Conservation (phyloP, 257 asterid species). For the Avicennia marina region DNA sequence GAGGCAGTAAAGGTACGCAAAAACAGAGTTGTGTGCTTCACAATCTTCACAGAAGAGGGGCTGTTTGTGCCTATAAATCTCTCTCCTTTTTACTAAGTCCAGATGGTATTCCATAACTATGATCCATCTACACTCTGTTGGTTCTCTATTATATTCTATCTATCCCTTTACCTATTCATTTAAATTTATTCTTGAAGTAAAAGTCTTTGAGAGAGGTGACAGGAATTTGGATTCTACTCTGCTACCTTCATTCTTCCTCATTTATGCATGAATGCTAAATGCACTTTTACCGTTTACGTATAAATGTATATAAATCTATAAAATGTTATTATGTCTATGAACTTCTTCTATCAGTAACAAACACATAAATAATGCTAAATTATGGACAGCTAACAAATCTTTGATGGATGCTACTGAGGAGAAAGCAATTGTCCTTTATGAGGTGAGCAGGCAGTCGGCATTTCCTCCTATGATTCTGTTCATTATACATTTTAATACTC, state of each 20-base stretch:
- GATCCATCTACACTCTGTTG: background rate
- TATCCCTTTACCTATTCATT: no score
- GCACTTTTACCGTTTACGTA: slow-evolving; percentile 5
- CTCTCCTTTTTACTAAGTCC: background rate
- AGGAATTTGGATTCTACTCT: background rate
- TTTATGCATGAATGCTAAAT: no score
- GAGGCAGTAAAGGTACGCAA: slow-evolving; percentile 59
- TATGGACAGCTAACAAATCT: slow-evolving; percentile 54
- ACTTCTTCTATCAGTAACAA: slow-evolving; percentile 1
- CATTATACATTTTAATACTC: slow-evolving; percentile 16
- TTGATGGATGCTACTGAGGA: slow-evolving; percentile 44
- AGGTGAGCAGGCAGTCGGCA: slow-evolving; percentile 42
- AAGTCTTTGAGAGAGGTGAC: background rate
- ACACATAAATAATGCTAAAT: slow-evolving; percentile 17
- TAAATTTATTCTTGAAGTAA: slow-evolving; percentile 2
- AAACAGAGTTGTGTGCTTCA: slow-evolving; percentile 1
- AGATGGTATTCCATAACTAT: background rate
- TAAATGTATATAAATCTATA: no score
- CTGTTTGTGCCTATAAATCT: background rate
- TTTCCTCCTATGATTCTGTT: slow-evolving; percentile 7
- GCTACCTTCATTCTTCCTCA: no score
- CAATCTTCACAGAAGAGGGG: background rate
- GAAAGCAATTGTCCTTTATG: slow-evolving; percentile 80
- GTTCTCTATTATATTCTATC: background rate
- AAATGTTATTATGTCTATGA: background rate